phyloP scores from a whole-genome alignment of 371 early-diverging fungal genomes.

The Actinomortierella wolfii region DNA sequence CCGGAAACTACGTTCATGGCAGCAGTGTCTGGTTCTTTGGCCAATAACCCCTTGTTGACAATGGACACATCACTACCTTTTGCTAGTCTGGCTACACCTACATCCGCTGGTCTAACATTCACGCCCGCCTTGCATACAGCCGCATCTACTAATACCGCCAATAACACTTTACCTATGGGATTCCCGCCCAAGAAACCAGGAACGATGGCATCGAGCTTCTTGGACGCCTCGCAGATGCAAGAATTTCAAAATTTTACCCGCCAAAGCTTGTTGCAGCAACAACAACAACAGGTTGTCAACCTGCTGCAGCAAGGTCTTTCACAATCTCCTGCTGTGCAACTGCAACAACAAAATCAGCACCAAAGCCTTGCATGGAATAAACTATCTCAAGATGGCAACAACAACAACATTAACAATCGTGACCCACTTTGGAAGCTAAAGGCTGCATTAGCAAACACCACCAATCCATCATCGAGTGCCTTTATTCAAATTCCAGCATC shows the following conservation, averaged over 20 bases:
- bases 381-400: constrained; percentile 1
- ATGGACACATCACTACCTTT: constrained; percentile 8
- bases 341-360: not conserved
- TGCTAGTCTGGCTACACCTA: constrained; percentile 16
- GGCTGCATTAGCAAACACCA: constrained; percentile 35
- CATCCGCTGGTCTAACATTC: constrained; percentile 16
- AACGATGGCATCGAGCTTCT: constrained; percentile 30
- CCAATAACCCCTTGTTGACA: constrained; percentile 1
- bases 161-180: constrained; percentile 3
- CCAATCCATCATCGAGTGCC: constrained; percentile 29
- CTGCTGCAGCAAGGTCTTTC: too few relatives aligned
- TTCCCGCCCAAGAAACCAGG: constrained; percentile 7
- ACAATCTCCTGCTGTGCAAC: not conserved
- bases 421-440: constrained; percentile 36
- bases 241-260: constrained; percentile 43
- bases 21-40: not conserved
- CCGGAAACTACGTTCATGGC: constrained; percentile 4
- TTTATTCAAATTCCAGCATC: constrained; percentile 19
- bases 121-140: constrained; percentile 11
- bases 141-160: constrained; percentile 5
- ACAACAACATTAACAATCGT: constrained; percentile 1
- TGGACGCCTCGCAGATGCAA: constrained; percentile 44
- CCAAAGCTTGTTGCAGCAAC: constrained; percentile 31
- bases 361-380: not conserved
- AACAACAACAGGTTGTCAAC: constrained; percentile 9